A percentile compares a stretch with the other conserved stretches of the same genome.
Conservation (phyloP, 2,329 filamentous ascomycete genomes). For the Beauveria sp. region DNA sequence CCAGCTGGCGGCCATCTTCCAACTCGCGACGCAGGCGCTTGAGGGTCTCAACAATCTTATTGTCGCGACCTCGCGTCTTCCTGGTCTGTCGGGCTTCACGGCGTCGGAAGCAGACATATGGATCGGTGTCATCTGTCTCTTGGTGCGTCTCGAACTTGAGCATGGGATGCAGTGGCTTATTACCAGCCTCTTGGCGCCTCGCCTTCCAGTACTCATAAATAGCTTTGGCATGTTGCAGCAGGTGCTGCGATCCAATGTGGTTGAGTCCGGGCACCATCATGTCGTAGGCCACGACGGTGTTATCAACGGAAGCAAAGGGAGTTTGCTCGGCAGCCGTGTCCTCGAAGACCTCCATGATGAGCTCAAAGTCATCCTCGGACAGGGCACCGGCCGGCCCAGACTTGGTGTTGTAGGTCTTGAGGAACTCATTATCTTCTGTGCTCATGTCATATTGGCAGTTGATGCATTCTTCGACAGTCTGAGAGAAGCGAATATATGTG, state of each 20-base stretch:
- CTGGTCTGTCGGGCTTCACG: slow-evolving; percentile 90
- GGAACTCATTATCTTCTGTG: slow-evolving; percentile 77
- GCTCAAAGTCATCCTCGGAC: slow-evolving; percentile 87
- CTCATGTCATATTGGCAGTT: slow-evolving; percentile 92
- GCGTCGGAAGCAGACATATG: slow-evolving; percentile 95
- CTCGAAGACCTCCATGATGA: slow-evolving; percentile 92
- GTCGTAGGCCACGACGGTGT: slow-evolving; percentile 70
- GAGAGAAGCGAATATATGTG: slow-evolving; percentile 95
- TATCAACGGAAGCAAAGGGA: slow-evolving; percentile 85
- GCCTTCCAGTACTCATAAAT: slow-evolving; percentile 88
- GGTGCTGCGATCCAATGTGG: slow-evolving; percentile 39
- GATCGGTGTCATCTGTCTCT: slow-evolving; percentile 91
- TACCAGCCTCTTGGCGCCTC: slow-evolving; percentile 57
- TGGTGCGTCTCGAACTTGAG: slow-evolving; percentile 93
- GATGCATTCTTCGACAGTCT: slow-evolving; percentile 93
- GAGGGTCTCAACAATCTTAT: slow-evolving; percentile 88
- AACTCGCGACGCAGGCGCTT: slow-evolving; percentile 86
- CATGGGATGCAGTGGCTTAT: slow-evolving; percentile 64
- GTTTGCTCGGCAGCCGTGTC: slow-evolving; percentile 75
- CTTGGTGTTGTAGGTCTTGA: slow-evolving; percentile 78
- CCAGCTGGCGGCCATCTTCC: slow-evolving; percentile 77
- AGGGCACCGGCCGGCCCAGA: slow-evolving; percentile 56
- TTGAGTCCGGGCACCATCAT: slow-evolving; percentile 64
- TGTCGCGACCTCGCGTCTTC: slow-evolving; percentile 90
- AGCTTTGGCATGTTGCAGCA: slow-evolving; percentile 58